Percentiles rank a stretch among this genome's conserved stretches.
Conservation (phyloP, 495 filamentous ascomycete species). For the Xylaria bambusicola region DNA sequence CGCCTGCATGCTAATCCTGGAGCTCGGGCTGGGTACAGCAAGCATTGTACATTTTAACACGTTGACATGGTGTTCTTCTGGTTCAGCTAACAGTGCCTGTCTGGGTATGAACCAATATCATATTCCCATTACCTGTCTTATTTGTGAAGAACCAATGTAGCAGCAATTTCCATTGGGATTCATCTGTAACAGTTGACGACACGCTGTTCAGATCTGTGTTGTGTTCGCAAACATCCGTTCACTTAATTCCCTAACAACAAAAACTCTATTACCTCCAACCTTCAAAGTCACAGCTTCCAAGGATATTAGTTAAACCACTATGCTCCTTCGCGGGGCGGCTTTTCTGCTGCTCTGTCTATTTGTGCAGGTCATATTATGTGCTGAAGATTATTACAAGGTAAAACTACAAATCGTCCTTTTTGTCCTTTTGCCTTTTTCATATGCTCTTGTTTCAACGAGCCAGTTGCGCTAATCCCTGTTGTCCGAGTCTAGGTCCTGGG, state of each 20-base stretch:
- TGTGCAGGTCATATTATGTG: conserved; percentile 46
- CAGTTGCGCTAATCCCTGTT: conserved; percentile 1
- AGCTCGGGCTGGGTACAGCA: not conserved
- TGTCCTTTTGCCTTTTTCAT: not conserved
- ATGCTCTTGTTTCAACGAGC: too few species aligned
- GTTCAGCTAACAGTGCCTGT: not conserved
- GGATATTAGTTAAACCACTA: too few species aligned
- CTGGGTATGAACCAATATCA: too few species aligned
- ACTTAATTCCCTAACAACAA: too few species aligned
- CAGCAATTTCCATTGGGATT: not conserved
- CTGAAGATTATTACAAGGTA: conserved; percentile 90
- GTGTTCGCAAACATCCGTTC: not conserved
- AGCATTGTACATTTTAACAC: conserved; percentile 17
- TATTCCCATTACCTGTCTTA: not conserved
- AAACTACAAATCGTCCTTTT: not conserved
- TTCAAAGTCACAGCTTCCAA: too few species aligned
- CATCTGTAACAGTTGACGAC: not conserved
- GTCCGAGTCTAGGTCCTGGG: conserved; percentile 65
- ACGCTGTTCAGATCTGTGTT: not conserved
- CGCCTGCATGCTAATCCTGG: not conserved
- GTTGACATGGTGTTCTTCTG: not conserved
- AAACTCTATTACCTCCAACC: too few species aligned
- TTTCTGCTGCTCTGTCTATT: conserved; percentile 48
- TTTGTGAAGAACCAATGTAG: not conserved
- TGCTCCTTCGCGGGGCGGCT: conserved; percentile 45